Evolutionary conservation across 768 basidiomycete species (phyloP), one percentile per base, ranked within the genome.

Genomic region (Calocybe indica): DNA sequence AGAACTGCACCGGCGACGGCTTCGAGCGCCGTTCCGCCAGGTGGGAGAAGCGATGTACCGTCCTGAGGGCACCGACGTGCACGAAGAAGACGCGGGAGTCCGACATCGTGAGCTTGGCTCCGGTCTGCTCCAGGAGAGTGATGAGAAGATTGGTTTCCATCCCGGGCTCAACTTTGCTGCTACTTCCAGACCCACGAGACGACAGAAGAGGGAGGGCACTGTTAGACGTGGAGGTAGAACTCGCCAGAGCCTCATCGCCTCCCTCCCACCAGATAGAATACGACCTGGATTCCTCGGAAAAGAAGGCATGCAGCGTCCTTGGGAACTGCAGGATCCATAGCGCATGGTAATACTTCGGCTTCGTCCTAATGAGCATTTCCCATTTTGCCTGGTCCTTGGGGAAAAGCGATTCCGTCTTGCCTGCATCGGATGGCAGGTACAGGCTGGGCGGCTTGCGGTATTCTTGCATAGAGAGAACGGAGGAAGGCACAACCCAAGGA

Each of bases 1-100:
- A 79, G 54, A 88, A 87, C 32, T 75, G 79, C 6, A 78, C 57
- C 36, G 78, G 72, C 29, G 69, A 64, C 3, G 62, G 61, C 14
- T 74, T 70, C 28, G 57, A 61, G 13, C 78, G 63, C 45, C 79
- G 70, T 29, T 75, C 70, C 7, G 67, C 69, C 31, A 87, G 60
- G 3, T 62, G 66, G 2, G 79, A 75, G 30, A 87, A 58, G 9
- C 67, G 68, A 48, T 74, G 66, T 7, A 89, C 50, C 1, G 62
- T 70, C 37, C 58, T 58, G 47, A 89, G 55, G 2, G 82, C 72
- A 13, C 78, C 76, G 11, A 80, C 73, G 58, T 88, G 83, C 15
- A 87, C 71, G 50, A 88, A 89, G n/a, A 88, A 57, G 15, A 80
- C 63, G 8, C 79, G 62, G 15, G 61, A 60, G 36, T 71, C 68